Evolutionary conservation across 768 basidiomycete species (phyloP).

Genomic region (Collybia sordida): DNA sequence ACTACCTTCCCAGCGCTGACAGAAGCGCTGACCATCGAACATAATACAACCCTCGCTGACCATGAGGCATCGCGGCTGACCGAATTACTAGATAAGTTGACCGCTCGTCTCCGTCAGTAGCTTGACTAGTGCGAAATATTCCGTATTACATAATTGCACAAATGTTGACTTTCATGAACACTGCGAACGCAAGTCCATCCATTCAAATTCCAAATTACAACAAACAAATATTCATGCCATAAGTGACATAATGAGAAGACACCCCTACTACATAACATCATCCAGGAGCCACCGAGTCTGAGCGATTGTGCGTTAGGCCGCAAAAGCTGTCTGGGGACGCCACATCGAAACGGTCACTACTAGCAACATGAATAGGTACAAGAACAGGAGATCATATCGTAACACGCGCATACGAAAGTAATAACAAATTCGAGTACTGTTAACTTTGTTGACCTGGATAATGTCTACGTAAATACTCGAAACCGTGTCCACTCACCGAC

Average conservation of each 20-base stretch:
- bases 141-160: neutral
- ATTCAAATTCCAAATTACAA: no score
- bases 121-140: neutral
- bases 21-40: constrained; percentile 72
- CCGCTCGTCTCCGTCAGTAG: constrained; percentile 35
- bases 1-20: constrained; percentile 81
- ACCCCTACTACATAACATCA: no score
- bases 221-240: no score
- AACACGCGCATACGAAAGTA: constrained; percentile 34
- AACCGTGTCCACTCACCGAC: constrained; percentile 25
- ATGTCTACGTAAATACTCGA: no score
- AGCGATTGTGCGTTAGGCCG: neutral
- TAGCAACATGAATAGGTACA: neutral
- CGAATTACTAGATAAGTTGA: constrained; percentile 52
- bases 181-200: no score
- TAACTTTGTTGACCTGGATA: constrained; percentile 1
- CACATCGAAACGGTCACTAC: constrained; percentile 43
- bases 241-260: no score
- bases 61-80: constrained; percentile 60
- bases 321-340: constrained; percentile 32
- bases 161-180: neutral
- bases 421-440: constrained; percentile 40
- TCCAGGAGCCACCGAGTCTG: neutral
- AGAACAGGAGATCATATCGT: neutral
- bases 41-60: constrained; percentile 58